A percentile compares a stretch with the other conserved stretches of the same genome.
phyloP scores from a whole-genome alignment of 805 yeast genomes.

The Teunomyces cretensis region DNA sequence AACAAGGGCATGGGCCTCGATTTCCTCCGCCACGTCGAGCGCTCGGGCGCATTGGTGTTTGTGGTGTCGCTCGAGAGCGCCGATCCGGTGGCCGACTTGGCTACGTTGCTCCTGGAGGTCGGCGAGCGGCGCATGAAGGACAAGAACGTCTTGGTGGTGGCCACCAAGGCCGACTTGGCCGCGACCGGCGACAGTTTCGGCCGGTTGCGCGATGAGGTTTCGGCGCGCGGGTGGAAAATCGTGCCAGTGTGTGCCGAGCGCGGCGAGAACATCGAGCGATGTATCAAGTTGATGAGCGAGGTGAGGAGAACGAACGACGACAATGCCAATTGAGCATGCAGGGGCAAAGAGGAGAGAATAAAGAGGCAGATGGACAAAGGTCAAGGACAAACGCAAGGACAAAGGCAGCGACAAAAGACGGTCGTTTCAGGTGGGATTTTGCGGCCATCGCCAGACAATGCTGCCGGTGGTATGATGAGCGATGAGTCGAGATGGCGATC shows the following conservation, averaged over 20 bases:
- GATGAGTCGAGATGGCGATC: no score
- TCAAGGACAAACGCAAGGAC: no score
- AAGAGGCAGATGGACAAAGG: no score
- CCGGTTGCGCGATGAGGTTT: slow-evolving; percentile 46
- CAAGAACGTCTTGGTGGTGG: slow-evolving; percentile 73
- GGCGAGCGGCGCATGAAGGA: slow-evolving; percentile 59
- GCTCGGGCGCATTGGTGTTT: slow-evolving; percentile 87
- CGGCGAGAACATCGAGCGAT: slow-evolving; percentile 68
- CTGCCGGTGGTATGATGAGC: no score
- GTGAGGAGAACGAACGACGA: slow-evolving; percentile 15
- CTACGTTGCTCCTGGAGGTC: slow-evolving; percentile 65
- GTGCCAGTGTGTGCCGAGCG: slow-evolving; percentile 83
- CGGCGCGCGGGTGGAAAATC: slow-evolving; percentile 55
- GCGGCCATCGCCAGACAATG: no score
- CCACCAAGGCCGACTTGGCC: slow-evolving; percentile 89
- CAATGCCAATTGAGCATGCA: no score
- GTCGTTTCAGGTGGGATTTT: no score
- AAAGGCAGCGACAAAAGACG: no score
- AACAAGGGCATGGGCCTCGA: slow-evolving; percentile 94
- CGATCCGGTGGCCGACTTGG: slow-evolving; percentile 67
- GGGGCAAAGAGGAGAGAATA: neutral
- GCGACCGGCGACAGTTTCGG: slow-evolving; percentile 49
- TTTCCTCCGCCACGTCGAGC: slow-evolving; percentile 86
- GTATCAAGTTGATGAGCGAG: slow-evolving; percentile 72
- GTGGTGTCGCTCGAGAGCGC: slow-evolving; percentile 73